Evolutionary conservation across 192 early-diverging fungal genomes (phyloP), one percentile per base, ranked within the genome.

Genomic region (Coemansia sp.): DNA sequence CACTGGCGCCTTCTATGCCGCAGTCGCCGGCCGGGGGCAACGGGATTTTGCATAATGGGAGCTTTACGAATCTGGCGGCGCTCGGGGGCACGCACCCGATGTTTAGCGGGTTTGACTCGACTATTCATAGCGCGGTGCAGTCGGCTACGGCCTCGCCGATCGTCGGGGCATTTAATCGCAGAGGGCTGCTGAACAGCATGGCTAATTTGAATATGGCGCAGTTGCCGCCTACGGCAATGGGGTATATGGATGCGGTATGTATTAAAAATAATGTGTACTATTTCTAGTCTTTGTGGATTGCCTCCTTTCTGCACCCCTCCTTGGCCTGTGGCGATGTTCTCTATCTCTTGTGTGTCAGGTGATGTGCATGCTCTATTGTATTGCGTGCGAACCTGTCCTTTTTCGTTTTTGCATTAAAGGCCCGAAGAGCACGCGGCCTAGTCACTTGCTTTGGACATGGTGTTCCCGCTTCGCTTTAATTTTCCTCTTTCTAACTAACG

Each of bases 131-230:
- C 36, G 75, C 79, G 21, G 71, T 72, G 60, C 81, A 71, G 60
- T 83, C 81, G 21, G 81, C 81, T 23, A 78, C 72, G 0, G 76
- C 69, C 19, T 78, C 76, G 31, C 81, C 81, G 14, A 78, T 64
- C 1, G 31, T 62, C 9, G 31, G 31, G 45, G 70, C 21, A 53
- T 38, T 69, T 15, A 63, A 38, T 8, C 66, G 81, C 5, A 62
- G 73, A 1, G 70, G 68, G 1, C 34, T 84, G 25, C 32, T 75
- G 32, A 72, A 67, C 4, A 58, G 81, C 34, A 77, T 84, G 81
- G 81, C 81, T 14, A 67, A 53, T 7, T 31, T 84, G 10, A 84
- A 73, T 51, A 73, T 84, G 69, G 17, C 81, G 5, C 81, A 74
- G 64, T 50, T 78, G 67, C 76, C 81, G n/a, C 67, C 76, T 0